Base-by-base conservation (phyloP, 257 asterid species). In the Apocynum venetum region DNA sequence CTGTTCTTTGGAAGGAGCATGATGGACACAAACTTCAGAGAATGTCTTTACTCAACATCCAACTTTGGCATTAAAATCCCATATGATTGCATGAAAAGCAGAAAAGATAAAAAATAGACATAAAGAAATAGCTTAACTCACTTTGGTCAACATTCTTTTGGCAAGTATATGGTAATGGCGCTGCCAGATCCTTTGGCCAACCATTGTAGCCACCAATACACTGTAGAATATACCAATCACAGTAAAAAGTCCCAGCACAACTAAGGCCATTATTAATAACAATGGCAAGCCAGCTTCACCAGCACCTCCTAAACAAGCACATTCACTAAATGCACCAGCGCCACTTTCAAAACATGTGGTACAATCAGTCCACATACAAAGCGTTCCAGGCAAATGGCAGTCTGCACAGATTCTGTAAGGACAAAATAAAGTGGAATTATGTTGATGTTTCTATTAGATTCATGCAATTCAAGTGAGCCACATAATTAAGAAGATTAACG, bases 321-420 rank as follows among this genome's bases (percentile, higher is more conserved):
- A 92, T 82, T 94, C 98, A 64, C 91, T 88, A 46, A 90, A 93
- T 3, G 90, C 92, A 68, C 92, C 83, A 73, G 96, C 97, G 80
- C 97, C 92, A 80, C 96, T 82, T 78, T 94, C 98, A 67, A 94
- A 92, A 92, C 97, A 94, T 9, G 97, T 86, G 80, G 98, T 91
- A 80, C 98, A 94, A 74, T 94, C 98, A 20, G 97, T 91, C 98
- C 98, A 94, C 93, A 94, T 92, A 84, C 98, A 94, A 65, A 94
- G 97, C 20, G 98, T 94, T 61, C 98, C 97, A 19, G 98, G 98
- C 80, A 94, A 86, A 85, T 94, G 98, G 83, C 98, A 94, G 80
- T 94, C 98, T 3, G 97, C 97, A 82, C 98, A 94, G 49, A 92
- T 81, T 78, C 97, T 94, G 96, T 87, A 79, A 73, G 49, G 71